A percentile compares a stretch with the other conserved stretches of the same genome.
Conservation (phyloP, 1,139 yeast species). For the Pichia sp. region DNA sequence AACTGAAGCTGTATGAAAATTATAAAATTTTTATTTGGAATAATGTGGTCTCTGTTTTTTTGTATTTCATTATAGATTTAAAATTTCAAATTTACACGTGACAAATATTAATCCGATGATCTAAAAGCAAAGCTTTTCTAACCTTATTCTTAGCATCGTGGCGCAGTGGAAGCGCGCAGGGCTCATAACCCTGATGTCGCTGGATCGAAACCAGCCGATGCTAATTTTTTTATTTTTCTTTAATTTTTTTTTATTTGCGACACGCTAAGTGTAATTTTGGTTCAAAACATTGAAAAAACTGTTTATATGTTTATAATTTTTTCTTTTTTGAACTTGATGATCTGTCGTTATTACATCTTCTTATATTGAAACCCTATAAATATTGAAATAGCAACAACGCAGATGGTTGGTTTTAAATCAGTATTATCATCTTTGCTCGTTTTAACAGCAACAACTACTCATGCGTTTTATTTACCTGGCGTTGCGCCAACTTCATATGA, state of each 20-base stretch:
- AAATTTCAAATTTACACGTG: too few species aligned
- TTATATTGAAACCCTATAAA: too few species aligned
- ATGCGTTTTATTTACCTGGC: conserved; percentile 85
- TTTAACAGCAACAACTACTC: conserved; percentile 5
- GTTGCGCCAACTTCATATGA: conserved; percentile 88
- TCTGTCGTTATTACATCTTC: too few species aligned
- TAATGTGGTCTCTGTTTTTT: too few species aligned
- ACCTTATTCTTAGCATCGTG: conserved; percentile 21
- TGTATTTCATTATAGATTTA: too few species aligned
- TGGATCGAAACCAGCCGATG: conserved; percentile 99
- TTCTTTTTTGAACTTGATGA: too few species aligned
- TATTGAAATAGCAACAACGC: background rate
- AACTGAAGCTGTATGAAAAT: too few species aligned
- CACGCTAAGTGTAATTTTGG: background rate
- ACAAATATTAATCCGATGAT: too few species aligned
- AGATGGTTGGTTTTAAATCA: conserved; percentile 4
- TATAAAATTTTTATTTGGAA: too few species aligned
- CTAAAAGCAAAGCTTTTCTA: background rate
- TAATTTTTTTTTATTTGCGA: background rate
- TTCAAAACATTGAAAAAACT: background rate
- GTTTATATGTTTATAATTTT: too few species aligned
- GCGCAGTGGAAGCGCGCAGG: conserved; percentile 30
- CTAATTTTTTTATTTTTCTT: conserved; percentile 38
- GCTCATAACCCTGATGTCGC: conserved; percentile 97
- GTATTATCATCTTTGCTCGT: background rate